phyloP scores from a whole-genome alignment of 441 rosid genomes.

The Francoa sonchifolia region DNA sequence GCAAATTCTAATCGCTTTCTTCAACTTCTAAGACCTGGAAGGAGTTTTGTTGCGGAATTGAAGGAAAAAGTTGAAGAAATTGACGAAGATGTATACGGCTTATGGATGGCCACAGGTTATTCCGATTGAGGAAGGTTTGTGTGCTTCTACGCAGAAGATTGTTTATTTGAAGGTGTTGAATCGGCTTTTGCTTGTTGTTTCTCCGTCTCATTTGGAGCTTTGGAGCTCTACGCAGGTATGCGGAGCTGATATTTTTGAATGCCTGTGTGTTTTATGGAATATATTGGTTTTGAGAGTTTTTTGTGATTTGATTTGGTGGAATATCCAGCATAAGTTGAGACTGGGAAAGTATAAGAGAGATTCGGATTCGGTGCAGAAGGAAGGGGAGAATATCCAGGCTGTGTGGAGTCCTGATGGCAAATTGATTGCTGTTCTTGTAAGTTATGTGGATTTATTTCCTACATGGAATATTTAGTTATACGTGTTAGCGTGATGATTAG shows the following conservation, averaged over 20 bases:
- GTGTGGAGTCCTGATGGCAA: conserved; percentile 90
- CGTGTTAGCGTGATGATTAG: too few relatives aligned
- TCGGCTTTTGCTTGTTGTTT: conserved; percentile 54
- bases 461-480: too few relatives aligned
- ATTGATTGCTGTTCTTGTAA: conserved; percentile 73
- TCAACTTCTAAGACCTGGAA: too few relatives aligned
- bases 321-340: conserved; percentile 69
- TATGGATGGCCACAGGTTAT: conserved; percentile 99
- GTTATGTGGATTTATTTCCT: conserved; percentile 11
- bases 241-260: neutral
- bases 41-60: too few relatives aligned
- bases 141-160: conserved; percentile 62
- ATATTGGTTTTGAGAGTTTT: neutral
- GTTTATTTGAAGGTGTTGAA: conserved; percentile 60
- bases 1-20: too few relatives aligned
- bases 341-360: conserved; percentile 80
- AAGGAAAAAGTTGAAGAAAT: too few relatives aligned
- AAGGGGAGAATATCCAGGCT: conserved; percentile 81
- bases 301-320: neutral
- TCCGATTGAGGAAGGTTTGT: conserved; percentile 48
- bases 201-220: conserved; percentile 81
- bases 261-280: neutral
- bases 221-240: conserved; percentile 89
- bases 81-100: conserved; percentile 67
- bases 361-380: conserved; percentile 52